These are phyloP conservation scores for Arthrinium phaeospermum DNA, from an alignment of 2,329 filamentous ascomycete species.

Conservation along the genomic window DNA sequence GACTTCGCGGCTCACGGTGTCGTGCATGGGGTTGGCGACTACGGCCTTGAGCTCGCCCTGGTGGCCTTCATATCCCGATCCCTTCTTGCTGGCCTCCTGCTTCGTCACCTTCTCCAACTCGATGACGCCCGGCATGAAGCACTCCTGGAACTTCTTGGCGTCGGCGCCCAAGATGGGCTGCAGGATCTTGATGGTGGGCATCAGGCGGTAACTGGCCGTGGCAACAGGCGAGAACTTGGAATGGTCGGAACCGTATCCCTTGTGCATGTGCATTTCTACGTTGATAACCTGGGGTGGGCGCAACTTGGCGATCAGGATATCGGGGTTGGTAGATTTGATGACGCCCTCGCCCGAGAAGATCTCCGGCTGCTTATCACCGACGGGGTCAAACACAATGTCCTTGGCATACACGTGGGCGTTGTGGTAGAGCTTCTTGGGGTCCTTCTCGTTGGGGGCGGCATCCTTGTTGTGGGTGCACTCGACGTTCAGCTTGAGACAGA, in stretches of 20 bases:
- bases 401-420: slow-evolving; percentile 83
- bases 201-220: slow-evolving; percentile 88
- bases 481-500: slow-evolving; percentile 77
- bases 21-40: slow-evolving; percentile 85
- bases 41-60: slow-evolving; percentile 87
- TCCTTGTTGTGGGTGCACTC: slow-evolving; percentile 81
- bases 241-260: slow-evolving; percentile 92
- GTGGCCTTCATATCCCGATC: slow-evolving; percentile 73
- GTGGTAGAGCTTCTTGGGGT: slow-evolving; percentile 84
- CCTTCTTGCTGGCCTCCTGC: slow-evolving; percentile 64
- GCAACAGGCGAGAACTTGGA: slow-evolving; percentile 97
- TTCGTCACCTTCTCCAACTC: slow-evolving; percentile 73
- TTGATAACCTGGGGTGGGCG: slow-evolving; percentile 88
- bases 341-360: slow-evolving; percentile 71
- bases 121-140: slow-evolving; percentile 91
- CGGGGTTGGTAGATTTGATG: slow-evolving; percentile 82
- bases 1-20: slow-evolving; percentile 93
- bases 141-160: slow-evolving; percentile 86
- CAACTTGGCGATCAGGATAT: slow-evolving; percentile 93
- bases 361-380: slow-evolving; percentile 69
- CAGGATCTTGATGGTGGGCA: slow-evolving; percentile 86
- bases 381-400: slow-evolving; percentile 78
- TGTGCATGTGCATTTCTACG: slow-evolving; percentile 90
- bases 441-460: slow-evolving; percentile 73
- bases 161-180: slow-evolving; percentile 85